Percentiles rank a stretch among this genome's conserved stretches.
Conservation (phyloP, 768 basidiomycete species). For the Gyrodon lividus region DNA sequence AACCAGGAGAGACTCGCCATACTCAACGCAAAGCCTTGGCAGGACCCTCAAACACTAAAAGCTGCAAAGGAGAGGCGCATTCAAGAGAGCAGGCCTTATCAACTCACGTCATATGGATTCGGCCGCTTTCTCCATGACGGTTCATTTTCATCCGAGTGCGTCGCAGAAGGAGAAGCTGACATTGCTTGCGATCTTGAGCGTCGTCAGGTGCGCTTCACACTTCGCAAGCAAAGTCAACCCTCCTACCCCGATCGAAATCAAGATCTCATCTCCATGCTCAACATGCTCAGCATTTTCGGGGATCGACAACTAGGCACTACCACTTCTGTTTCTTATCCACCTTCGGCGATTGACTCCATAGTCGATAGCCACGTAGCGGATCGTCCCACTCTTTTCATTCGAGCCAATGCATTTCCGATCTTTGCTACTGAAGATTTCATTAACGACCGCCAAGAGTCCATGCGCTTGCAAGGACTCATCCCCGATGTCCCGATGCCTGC, state of each 20-base stretch:
- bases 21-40: constrained; percentile 28
- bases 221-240: constrained; percentile 24
- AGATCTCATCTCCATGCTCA: neutral
- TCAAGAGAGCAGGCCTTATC: constrained; percentile 19
- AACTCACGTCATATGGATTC: constrained; percentile 30
- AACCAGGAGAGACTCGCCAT: constrained; percentile 22
- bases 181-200: constrained; percentile 39
- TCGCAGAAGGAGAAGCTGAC: constrained; percentile 23
- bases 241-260: constrained; percentile 5
- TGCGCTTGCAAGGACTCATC: constrained; percentile 28
- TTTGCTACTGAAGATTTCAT: constrained; percentile 13
- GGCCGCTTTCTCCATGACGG: constrained; percentile 37
- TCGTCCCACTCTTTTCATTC: constrained; percentile 29
- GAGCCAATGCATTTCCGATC: constrained; percentile 32
- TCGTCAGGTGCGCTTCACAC: constrained; percentile 30
- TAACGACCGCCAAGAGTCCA: neutral
- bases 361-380: constrained; percentile 8
- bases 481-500: constrained; percentile 26
- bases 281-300: constrained; percentile 2
- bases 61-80: constrained; percentile 25
- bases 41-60: constrained; percentile 28
- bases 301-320: neutral
- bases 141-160: constrained; percentile 34
- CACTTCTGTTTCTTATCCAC: constrained; percentile 22
- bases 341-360: constrained; percentile 21